Evolutionary conservation across 192 early-diverging fungal genomes (phyloP).

Genomic region (Jimgerdemannia lactiflua): DNA sequence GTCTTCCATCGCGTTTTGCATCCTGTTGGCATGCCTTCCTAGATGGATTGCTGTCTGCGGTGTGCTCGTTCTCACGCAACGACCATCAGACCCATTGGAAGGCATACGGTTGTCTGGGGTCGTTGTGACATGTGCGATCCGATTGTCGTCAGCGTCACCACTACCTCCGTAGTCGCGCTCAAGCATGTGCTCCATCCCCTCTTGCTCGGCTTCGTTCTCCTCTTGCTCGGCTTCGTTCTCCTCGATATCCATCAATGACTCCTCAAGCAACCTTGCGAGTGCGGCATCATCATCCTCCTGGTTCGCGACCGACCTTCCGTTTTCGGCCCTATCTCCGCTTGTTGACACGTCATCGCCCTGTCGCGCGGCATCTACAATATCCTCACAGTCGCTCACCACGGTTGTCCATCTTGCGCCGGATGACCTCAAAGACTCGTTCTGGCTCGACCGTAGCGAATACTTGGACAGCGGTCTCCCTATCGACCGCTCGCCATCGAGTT

Average conservation of each 20-base stretch:
- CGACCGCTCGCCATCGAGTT: neutral
- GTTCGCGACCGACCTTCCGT: neutral
- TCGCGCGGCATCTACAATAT: neutral
- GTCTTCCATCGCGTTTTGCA: neutral
- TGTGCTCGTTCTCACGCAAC: neutral
- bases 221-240: neutral
- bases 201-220: neutral
- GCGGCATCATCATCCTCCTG: neutral
- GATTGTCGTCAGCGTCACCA: neutral
- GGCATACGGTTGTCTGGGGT: neutral
- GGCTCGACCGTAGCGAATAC: neutral
- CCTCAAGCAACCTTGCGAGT: neutral
- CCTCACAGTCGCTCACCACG: neutral
- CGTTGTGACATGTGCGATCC: neutral
- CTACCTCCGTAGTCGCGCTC: neutral
- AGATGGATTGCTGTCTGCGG: neutral
- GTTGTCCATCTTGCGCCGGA: neutral
- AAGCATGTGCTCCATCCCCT: neutral
- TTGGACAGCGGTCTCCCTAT: neutral
- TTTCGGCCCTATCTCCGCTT: neutral
- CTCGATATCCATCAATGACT: neutral
- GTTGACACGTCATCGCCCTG: neutral
- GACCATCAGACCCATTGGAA: neutral
- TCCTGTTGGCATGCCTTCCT: neutral
- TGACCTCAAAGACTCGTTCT: neutral